phyloP scores from a whole-genome alignment of 352 stramenopile species.

The Pythium folliculosum region DNA sequence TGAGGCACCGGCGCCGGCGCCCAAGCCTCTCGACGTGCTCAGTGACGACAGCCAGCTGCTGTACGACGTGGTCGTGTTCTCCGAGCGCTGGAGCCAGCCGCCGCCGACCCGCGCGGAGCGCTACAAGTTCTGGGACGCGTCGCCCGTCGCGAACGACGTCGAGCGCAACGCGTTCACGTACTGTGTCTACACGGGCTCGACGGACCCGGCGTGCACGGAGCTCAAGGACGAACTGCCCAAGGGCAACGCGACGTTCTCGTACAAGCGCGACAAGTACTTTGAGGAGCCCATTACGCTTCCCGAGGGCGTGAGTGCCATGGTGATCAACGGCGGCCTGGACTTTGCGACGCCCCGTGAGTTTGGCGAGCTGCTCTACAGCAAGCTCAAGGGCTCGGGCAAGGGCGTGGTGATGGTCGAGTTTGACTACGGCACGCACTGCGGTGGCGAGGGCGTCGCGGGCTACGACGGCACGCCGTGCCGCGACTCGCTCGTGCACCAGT shows the following conservation, averaged over 20 bases:
- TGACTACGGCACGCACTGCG: conserved; percentile 27
- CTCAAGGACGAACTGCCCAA: not conserved
- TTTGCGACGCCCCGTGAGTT: conserved; percentile 31
- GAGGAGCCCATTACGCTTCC: conserved; percentile 16
- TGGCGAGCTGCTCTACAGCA: conserved; percentile 26
- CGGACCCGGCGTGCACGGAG: conserved; percentile 14
- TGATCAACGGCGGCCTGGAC: conserved; percentile 32
- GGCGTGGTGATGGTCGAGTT: conserved; percentile 30
- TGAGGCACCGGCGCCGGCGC: not conserved
- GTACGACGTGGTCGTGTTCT: conserved; percentile 27
- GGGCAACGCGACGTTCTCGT: conserved; percentile 19
- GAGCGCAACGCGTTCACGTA: not conserved
- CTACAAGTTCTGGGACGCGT: conserved; percentile 2
- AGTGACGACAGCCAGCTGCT: conserved; percentile 13
- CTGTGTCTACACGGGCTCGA: conserved; percentile 25
- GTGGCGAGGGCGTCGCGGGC: conserved; percentile 10
- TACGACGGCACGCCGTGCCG: conserved; percentile 12
- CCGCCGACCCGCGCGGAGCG: conserved; percentile 6
- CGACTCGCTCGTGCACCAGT: conserved; percentile 26
- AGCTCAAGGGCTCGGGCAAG: conserved; percentile 19
- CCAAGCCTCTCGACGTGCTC: not conserved
- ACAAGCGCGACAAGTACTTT: conserved; percentile 25
- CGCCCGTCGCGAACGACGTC: too few relatives aligned
- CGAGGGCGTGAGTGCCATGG: conserved; percentile 24
- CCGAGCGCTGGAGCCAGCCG: conserved; percentile 19